Evolutionary conservation across 176 grass and related monocot species (phyloP).

Genomic region (Tuctoria greenei): DNA sequence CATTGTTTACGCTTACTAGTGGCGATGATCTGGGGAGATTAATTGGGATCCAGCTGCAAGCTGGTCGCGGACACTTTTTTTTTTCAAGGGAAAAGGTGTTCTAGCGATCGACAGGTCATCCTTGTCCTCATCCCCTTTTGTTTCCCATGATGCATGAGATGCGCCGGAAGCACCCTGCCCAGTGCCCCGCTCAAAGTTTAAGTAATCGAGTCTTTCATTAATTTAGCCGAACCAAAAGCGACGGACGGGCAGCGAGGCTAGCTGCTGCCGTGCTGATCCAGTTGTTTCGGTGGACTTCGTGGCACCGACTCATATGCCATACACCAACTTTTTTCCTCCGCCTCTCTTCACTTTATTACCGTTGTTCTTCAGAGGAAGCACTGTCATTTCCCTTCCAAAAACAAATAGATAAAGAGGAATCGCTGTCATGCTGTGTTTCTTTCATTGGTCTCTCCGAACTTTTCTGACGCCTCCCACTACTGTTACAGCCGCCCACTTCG

Average conservation of each 20-base stretch:
- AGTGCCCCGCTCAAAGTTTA: no score
- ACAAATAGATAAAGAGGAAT: no score
- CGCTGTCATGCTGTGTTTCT: background rate
- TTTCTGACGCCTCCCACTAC: background rate
- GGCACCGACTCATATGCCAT: background rate
- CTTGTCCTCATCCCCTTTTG: constrained; percentile 22
- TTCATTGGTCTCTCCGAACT: background rate
- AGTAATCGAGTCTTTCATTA: constrained; percentile 39
- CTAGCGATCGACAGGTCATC: constrained; percentile 29
- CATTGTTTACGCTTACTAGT: background rate
- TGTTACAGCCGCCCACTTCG: constrained; percentile 14
- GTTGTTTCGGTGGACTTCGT: constrained; percentile 21
- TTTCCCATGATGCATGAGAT: background rate
- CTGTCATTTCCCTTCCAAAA: no score
- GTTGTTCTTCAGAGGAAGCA: no score
- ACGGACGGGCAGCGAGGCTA: background rate
- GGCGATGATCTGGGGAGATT: constrained; percentile 8
- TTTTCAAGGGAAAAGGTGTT: background rate
- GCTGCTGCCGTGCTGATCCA: constrained; percentile 1
- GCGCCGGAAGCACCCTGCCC: no score
- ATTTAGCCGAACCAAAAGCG: constrained; percentile 18
- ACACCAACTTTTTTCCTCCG: background rate
- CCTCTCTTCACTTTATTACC: background rate
- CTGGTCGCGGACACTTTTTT: background rate
- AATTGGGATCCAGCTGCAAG: constrained; percentile 50